Evolutionary conservation across 305 asterid genomes (phyloP).

Genomic region (Plantago coronopus): DNA sequence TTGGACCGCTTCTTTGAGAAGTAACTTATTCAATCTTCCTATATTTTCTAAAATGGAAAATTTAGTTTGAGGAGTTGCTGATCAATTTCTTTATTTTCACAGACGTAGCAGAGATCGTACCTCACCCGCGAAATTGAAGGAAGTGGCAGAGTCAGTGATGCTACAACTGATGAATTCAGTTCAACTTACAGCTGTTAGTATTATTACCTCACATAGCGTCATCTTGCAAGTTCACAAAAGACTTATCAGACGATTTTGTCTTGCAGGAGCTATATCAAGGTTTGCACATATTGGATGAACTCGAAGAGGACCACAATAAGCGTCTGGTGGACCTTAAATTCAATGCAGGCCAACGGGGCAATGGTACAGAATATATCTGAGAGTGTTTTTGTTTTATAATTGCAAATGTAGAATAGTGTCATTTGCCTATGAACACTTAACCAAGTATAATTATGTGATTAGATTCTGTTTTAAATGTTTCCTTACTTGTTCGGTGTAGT

Average conservation of each 20-base stretch:
- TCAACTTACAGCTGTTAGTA: conserved; percentile 76
- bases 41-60: conserved; percentile 10
- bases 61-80: not conserved
- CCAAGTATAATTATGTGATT: conserved; percentile 7
- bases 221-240: not conserved
- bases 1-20: conserved; percentile 76
- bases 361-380: not conserved
- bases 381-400: not conserved
- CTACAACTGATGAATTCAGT: conserved; percentile 60
- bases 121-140: conserved; percentile 53
- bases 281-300: conserved; percentile 51
- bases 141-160: conserved; percentile 63
- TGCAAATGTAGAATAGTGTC: not conserved
- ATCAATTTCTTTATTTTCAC: conserved; percentile 22
- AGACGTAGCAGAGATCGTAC: conserved; percentile 67
- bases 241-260: conserved; percentile 19
- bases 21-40: conserved; percentile 36
- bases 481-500: conserved; percentile 30
- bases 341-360: conserved; percentile 51
- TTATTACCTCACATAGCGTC: not conserved
- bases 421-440: not conserved
- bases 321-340: conserved; percentile 41
- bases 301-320: conserved; percentile 56
- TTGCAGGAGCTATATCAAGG: conserved; percentile 76
- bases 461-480: conserved; percentile 18